Conservation (phyloP, 148 eudicot genomes). For the Talinum fruticosum region DNA sequence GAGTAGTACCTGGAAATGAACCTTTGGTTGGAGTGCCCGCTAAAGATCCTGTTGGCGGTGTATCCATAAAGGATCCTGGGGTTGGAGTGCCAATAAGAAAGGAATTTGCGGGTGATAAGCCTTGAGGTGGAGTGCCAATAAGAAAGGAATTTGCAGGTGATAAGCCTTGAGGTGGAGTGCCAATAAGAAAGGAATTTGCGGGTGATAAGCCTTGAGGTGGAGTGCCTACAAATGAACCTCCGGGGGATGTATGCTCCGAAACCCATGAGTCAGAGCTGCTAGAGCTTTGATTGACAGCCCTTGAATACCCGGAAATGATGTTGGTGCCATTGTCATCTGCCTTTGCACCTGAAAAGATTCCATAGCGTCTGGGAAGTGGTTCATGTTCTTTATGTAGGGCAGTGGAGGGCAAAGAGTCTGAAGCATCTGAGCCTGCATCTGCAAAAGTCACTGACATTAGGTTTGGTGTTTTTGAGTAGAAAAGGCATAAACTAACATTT, state of each 20-base stretch:
- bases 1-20: slow-evolving; percentile 1
- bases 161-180: too few relatives aligned
- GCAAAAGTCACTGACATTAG: slow-evolving; percentile 17
- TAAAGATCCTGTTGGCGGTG: slow-evolving; percentile 10
- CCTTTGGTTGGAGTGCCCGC: slow-evolving; percentile 5
- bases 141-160: too few relatives aligned
- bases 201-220: slow-evolving; percentile 18
- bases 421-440: slow-evolving; percentile 31
- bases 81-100: too few relatives aligned
- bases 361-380: slow-evolving; percentile 39
- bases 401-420: slow-evolving; percentile 36
- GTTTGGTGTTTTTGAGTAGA: background rate
- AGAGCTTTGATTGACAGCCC: slow-evolving; percentile 24
- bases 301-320: background rate
- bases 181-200: slow-evolving; percentile 1
- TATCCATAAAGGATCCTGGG: background rate
- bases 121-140: slow-evolving; percentile 2
- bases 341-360: slow-evolving; percentile 15
- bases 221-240: slow-evolving; percentile 17
- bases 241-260: slow-evolving; percentile 28
- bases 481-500: background rate
- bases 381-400: slow-evolving; percentile 45
- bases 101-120: too few relatives aligned
- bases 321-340: background rate
- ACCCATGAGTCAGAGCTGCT: slow-evolving; percentile 41